Evolutionary conservation across 768 basidiomycete species (phyloP).

Genomic region (Collybia nuda): DNA sequence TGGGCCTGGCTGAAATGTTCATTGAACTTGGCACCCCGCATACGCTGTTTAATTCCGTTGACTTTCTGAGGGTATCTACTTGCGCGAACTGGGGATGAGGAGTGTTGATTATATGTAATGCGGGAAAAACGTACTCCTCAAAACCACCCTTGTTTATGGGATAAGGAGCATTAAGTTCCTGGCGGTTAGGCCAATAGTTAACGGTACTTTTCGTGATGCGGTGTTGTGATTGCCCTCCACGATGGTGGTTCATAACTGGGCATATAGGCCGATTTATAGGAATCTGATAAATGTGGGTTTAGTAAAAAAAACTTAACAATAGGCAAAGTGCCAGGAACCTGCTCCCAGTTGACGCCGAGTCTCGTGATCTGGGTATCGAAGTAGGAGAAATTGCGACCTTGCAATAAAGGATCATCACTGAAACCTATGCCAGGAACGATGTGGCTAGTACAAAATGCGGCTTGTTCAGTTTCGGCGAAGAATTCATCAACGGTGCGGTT

Average conservation of each 20-base stretch:
- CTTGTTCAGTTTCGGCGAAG: conserved; percentile 87
- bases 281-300: conserved; percentile 36
- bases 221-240: conserved; percentile 59
- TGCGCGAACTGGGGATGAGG: no score
- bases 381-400: conserved; percentile 86
- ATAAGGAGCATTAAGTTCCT: conserved; percentile 46
- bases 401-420: conserved; percentile 78
- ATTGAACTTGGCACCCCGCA: conserved; percentile 71
- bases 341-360: conserved; percentile 78
- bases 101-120: no score
- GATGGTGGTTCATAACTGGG: conserved; percentile 68
- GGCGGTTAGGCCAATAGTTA: conserved; percentile 87
- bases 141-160: conserved; percentile 55
- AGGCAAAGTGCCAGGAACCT: conserved; percentile 33
- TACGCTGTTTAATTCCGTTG: conserved; percentile 55
- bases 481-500: conserved; percentile 68
- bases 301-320: background rate
- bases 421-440: conserved; percentile 70
- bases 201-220: conserved; percentile 55
- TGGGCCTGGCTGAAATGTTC: conserved; percentile 77
- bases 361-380: conserved; percentile 83
- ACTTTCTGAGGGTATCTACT: conserved; percentile 49
- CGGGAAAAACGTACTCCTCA: conserved; percentile 39
- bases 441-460: conserved; percentile 82
- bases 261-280: conserved; percentile 84